phyloP scores from a whole-genome alignment of 2,329 filamentous ascomycete species.

The Aureobasidium uvarum region DNA sequence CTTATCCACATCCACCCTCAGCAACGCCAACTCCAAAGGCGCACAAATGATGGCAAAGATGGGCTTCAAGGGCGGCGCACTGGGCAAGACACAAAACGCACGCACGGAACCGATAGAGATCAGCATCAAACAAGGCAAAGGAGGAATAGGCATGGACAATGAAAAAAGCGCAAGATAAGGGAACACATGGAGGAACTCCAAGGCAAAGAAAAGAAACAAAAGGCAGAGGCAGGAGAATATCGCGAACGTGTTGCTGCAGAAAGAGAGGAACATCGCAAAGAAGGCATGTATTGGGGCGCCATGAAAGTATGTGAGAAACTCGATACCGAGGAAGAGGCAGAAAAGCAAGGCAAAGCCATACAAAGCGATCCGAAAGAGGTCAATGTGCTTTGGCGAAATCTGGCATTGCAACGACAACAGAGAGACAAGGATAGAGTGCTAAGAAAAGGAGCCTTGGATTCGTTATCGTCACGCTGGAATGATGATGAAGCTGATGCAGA shows the following conservation, averaged over 20 bases:
- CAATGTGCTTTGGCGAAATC: conserved; percentile 74
- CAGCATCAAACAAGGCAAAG: conserved; percentile 65
- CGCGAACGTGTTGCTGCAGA: conserved; percentile 69
- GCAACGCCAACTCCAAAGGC: conserved; percentile 75
- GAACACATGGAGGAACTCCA: conserved; percentile 56
- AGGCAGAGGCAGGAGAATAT: conserved; percentile 68
- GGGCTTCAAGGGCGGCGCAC: conserved; percentile 76
- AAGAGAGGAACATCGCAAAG: conserved; percentile 64
- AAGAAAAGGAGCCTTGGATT: conserved; percentile 65
- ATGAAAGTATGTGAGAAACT: conserved; percentile 81
- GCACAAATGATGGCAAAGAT: conserved; percentile 96
- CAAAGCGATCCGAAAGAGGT: conserved; percentile 45
- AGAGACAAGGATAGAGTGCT: conserved; percentile 66
- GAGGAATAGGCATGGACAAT: conserved; percentile 78
- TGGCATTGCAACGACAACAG: conserved; percentile 68
- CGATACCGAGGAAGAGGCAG: conserved; percentile 54
- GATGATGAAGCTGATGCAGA: conserved; percentile 70
- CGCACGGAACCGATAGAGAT: conserved; percentile 72
- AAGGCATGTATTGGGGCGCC: conserved; percentile 70
- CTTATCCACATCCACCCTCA: conserved; percentile 60
- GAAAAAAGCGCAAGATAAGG: conserved; percentile 70
- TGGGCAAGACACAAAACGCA: conserved; percentile 56
- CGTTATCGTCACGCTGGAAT: conserved; percentile 61
- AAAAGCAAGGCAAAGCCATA: neutral
- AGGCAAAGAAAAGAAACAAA: conserved; percentile 57